These are phyloP conservation scores for Polyporus tsugae DNA, from an alignment of 1,284 basidiomycete genomes.

Conservation along the genomic window DNA sequence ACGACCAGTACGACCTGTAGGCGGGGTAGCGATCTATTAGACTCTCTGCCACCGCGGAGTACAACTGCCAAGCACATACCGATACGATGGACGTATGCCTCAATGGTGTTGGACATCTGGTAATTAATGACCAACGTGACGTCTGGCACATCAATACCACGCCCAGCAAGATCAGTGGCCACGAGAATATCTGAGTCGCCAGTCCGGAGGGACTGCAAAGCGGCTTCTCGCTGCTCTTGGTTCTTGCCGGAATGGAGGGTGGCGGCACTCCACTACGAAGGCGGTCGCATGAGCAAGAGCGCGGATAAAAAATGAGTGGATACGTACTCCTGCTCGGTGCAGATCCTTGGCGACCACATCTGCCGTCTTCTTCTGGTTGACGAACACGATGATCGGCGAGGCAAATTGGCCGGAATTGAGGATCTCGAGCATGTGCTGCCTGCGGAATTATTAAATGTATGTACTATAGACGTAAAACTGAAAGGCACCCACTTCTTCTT, in stretches of 20 bases:
- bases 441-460: conserved; percentile 43
- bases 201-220: conserved; percentile 85
- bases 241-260: conserved; percentile 97
- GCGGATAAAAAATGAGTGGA: conserved; percentile 16
- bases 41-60: background rate
- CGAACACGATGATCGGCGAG: conserved; percentile 97
- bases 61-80: conserved; percentile 55
- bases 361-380: conserved; percentile 99
- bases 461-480: background rate
- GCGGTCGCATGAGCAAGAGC: conserved; percentile 19
- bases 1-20: conserved; percentile 90
- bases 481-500: conserved; percentile 82
- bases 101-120: conserved; percentile 96
- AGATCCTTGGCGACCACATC: conserved; percentile 96
- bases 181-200: conserved; percentile 90
- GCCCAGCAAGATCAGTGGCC: conserved; percentile 96
- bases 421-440: conserved; percentile 87
- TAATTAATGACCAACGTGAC: conserved; percentile 97
- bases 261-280: conserved; percentile 79
- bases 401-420: conserved; percentile 85
- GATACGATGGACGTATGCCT: conserved; percentile 97
- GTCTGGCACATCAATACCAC: conserved; percentile 98
- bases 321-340: conserved; percentile 78
- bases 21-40: conserved; percentile 15
- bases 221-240: conserved; percentile 95